Evolutionary conservation across 495 filamentous ascomycete species (phyloP).

Genomic region (Hypoxylon crocopeplum): DNA sequence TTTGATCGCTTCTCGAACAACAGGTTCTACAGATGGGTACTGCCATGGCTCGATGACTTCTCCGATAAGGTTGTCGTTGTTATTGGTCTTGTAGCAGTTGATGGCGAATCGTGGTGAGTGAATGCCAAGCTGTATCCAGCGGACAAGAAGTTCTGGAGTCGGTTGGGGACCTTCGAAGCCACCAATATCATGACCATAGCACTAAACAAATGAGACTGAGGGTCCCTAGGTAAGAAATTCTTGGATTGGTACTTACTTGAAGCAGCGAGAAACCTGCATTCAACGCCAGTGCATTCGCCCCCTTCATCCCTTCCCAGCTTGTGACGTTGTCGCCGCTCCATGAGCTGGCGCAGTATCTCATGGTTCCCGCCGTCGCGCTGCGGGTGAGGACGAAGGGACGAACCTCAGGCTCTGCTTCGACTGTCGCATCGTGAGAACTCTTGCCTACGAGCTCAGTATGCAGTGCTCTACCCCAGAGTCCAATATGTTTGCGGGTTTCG

Average conservation of each 20-base stretch:
- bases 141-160: slow-evolving; percentile 69
- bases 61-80: slow-evolving; percentile 64
- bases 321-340: slow-evolving; percentile 74
- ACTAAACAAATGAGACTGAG: slow-evolving; percentile 45
- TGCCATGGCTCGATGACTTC: slow-evolving; percentile 78
- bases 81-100: slow-evolving; percentile 76
- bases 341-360: slow-evolving; percentile 68
- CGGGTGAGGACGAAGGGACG: slow-evolving; percentile 71
- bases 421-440: slow-evolving; percentile 67
- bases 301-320: slow-evolving; percentile 72
- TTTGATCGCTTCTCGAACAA: slow-evolving; percentile 67
- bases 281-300: slow-evolving; percentile 68
- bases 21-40: slow-evolving; percentile 67
- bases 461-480: slow-evolving; percentile 68
- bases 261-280: slow-evolving; percentile 71
- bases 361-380: slow-evolving; percentile 70
- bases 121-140: slow-evolving; percentile 74
- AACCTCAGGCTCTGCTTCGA: slow-evolving; percentile 59
- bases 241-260: slow-evolving; percentile 44
- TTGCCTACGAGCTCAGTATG: slow-evolving; percentile 72
- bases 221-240: neutral
- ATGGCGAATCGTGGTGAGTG: slow-evolving; percentile 74
- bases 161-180: slow-evolving; percentile 76
- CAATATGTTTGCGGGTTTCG: slow-evolving; percentile 50
- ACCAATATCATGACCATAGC: slow-evolving; percentile 74